phyloP scores from a whole-genome alignment of 495 filamentous ascomycete genomes.

The Penicillium diatomitis region DNA sequence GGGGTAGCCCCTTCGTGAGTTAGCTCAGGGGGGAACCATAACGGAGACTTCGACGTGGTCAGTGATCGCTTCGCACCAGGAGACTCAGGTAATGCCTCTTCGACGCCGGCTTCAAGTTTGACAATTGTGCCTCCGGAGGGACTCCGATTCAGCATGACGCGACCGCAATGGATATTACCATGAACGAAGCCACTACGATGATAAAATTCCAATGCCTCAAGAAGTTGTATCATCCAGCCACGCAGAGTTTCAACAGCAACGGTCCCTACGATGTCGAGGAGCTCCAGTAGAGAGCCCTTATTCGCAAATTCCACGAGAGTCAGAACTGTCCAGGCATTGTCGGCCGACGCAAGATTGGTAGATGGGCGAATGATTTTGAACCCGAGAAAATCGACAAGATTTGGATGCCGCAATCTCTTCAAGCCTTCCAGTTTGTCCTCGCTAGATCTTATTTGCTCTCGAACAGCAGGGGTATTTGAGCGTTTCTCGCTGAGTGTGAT shows the following conservation, averaged over 20 bases:
- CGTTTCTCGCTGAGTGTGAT: conserved; percentile 27
- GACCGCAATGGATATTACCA: conserved; percentile 64
- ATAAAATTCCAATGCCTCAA: conserved; percentile 79
- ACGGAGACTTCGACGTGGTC: conserved; percentile 59
- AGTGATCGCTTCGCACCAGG: conserved; percentile 30
- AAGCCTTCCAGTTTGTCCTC: conserved; percentile 68
- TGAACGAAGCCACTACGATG: conserved; percentile 78
- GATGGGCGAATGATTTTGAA: conserved; percentile 58
- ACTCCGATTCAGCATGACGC: conserved; percentile 55
- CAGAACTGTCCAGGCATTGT: conserved; percentile 62
- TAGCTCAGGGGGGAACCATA: conserved; percentile 78
- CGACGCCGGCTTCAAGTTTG: conserved; percentile 36
- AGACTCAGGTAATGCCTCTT: conserved; percentile 30
- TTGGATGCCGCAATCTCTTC: conserved; percentile 66
- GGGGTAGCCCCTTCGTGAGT: conserved; percentile 48
- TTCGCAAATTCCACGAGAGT: conserved; percentile 69
- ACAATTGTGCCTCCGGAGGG: conserved; percentile 32
- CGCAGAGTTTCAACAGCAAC: conserved; percentile 63
- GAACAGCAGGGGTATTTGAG: conserved; percentile 40
- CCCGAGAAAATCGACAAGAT: conserved; percentile 66
- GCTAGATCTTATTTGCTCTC: conserved; percentile 46
- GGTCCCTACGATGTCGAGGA: conserved; percentile 68
- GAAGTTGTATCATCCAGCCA: conserved; percentile 80
- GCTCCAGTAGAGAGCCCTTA: conserved; percentile 72
- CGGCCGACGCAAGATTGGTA: conserved; percentile 15